These are phyloP conservation scores for Blastocystis sp. DNA, from an alignment of 352 stramenopile genomes.

Conservation along the genomic window DNA sequence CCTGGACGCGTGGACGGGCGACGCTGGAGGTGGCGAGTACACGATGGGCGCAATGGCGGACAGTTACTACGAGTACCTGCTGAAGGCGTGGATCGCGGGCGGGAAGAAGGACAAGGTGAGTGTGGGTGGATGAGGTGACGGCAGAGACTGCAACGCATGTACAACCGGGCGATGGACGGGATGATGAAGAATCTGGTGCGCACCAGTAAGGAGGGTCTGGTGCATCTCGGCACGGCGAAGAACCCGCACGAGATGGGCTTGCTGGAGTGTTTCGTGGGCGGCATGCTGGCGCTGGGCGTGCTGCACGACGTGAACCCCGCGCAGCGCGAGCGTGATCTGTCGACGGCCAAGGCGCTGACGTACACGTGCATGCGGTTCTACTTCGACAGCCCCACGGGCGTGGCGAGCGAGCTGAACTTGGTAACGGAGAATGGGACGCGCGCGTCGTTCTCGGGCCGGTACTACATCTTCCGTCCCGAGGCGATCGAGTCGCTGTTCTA, in stretches of 20 bases:
- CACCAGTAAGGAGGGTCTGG: background rate
- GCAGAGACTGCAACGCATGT: constrained; percentile 71
- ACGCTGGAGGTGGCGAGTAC: constrained; percentile 70
- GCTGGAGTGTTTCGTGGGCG: constrained; percentile 79
- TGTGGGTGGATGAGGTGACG: background rate
- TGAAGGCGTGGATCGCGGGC: constrained; percentile 93
- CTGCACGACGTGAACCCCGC: constrained; percentile 39
- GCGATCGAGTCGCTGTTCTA: constrained; percentile 91
- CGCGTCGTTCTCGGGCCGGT: background rate
- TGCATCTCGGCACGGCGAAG: constrained; percentile 17
- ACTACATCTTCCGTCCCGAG: constrained; percentile 89
- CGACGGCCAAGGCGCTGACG: constrained; percentile 79
- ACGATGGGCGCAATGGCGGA: constrained; percentile 81
- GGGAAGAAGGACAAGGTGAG: constrained; percentile 77
- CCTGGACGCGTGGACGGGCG: constrained; percentile 76
- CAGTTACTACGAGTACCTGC: constrained; percentile 95
- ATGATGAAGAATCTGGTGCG: constrained; percentile 78
- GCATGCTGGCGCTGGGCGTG: constrained; percentile 75
- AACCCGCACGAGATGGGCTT: constrained; percentile 75
- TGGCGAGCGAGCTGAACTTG: constrained; percentile 74
- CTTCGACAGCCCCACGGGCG: constrained; percentile 75
- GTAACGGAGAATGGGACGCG: background rate
- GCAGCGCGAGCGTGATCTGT: constrained; percentile 73
- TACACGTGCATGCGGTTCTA: constrained; percentile 81
- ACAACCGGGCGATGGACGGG: constrained; percentile 78